Evolutionary conservation across 768 basidiomycete species (phyloP), one percentile per base, ranked within the genome.

Genomic region (Cystofilobasidium capitatum): DNA sequence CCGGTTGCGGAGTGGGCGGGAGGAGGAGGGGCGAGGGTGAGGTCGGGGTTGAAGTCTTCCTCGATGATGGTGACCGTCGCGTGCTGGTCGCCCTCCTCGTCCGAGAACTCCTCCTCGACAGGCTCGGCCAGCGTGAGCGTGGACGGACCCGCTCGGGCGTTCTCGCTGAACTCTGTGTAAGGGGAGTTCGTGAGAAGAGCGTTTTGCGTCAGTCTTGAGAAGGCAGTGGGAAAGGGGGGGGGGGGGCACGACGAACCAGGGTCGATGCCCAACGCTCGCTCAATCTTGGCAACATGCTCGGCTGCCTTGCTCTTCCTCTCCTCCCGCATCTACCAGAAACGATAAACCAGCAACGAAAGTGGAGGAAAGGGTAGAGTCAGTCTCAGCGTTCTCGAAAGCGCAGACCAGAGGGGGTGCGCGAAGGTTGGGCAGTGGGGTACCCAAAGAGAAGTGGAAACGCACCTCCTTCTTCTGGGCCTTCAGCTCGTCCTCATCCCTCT

Each of bases 31-130:
- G 58, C 12, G 14, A 47, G 49, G n/a, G 42, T 29, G 13, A 31
- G 61, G 39, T 68, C 66, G 40, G 63, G 33, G 40, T 45, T 42
- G 22, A 68, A 68, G n/a, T 68, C 66, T 24, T 69, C 68, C 26
- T 65, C 64, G 40, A 69, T 24, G 35, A 69, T 64, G 29, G 68
- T 69, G 20, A 69, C 68, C 3, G 63, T 64, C 4, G 68, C 68
- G 37, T 59, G 61, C 20, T 64, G 63, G 26, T 69, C 68, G 36
- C 62, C 63, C 29, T 69, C 68, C 37, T 39, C 54, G 61, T 68
- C 60, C 24, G 62, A 49, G n/a, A 49, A 45, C 33, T 69, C 68
- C 58, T 69, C 68, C 29, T 69, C 68, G 2, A 65, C 24, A 17
- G 62, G 62, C 42, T 58, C 57, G 45, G 62, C 29, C 22, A 36